Conservation (phyloP, 371 early-diverging fungal genomes). For the Mucor plumbeus region DNA sequence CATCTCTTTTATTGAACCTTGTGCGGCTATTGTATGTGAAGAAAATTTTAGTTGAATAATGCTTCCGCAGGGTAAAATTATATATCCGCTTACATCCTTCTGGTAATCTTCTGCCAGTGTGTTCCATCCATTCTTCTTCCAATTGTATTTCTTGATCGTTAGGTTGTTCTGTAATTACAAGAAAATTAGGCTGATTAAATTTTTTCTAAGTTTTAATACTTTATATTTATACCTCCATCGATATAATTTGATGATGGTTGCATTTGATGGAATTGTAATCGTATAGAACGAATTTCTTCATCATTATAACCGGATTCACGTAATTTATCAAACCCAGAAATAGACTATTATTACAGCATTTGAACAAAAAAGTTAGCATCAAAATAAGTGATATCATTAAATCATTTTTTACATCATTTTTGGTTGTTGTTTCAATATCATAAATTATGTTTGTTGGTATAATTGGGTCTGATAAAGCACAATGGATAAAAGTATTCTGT, state of each 20-base stretch:
- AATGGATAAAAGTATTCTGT: constrained; percentile 17
- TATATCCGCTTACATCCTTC: constrained; percentile 23
- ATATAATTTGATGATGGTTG: constrained; percentile 20
- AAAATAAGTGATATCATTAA: not conserved
- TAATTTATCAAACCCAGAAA: constrained; percentile 30
- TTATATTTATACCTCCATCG: constrained; percentile 22
- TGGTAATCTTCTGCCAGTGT: constrained; percentile 21
- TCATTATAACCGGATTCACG: constrained; percentile 33
- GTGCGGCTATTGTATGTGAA: constrained; percentile 26
- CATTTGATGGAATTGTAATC: constrained; percentile 25
- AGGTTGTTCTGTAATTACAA: constrained; percentile 13
- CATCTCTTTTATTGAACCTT: constrained; percentile 68
- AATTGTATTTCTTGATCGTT: constrained; percentile 12
- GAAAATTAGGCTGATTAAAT: not conserved
- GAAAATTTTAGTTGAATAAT: not conserved
- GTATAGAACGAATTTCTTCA: constrained; percentile 33
- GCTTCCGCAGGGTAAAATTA: too few species aligned
- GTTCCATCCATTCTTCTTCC: constrained; percentile 28
- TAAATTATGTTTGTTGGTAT: constrained; percentile 12
- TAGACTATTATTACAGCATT: not conserved
- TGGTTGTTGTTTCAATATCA: not conserved
- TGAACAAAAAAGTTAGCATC: not conserved
- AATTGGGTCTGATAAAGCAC: constrained; percentile 26
- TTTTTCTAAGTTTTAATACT: not conserved
- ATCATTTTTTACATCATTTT: not conserved